Percentiles rank a stretch among this genome's conserved stretches.
Evolutionary conservation across 495 filamentous ascomycete genomes (phyloP).

Genomic region (Penicillium arizonense): DNA sequence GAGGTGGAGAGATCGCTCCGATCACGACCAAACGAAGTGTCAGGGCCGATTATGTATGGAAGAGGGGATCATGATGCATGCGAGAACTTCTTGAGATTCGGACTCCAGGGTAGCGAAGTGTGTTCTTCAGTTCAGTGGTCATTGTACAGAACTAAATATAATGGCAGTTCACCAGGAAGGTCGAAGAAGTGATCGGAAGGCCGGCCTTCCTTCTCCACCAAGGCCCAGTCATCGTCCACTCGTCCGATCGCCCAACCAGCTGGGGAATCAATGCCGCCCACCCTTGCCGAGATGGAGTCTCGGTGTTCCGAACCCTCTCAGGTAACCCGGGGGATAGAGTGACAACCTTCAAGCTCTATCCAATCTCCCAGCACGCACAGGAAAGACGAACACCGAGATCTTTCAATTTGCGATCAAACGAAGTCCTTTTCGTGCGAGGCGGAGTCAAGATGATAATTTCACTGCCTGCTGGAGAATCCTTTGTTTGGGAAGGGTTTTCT

Average conservation of each 20-base stretch:
- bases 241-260: neutral
- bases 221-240: conserved; percentile 1
- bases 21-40: no score
- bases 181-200: conserved; percentile 1
- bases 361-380: conserved; percentile 1
- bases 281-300: neutral
- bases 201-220: conserved; percentile 2
- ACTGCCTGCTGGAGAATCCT: neutral
- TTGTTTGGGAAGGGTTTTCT: neutral
- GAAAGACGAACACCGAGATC: neutral
- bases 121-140: neutral
- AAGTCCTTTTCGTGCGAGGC: neutral
- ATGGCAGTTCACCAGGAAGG: conserved; percentile 1
- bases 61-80: conserved; percentile 1
- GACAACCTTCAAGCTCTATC: conserved; percentile 2
- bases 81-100: conserved; percentile 1
- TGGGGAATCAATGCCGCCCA: conserved; percentile 1
- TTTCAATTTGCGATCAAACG: neutral
- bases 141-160: neutral
- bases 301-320: neutral
- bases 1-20: no score
- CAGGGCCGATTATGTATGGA: no score
- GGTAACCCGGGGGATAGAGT: neutral
- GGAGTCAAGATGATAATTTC: neutral
- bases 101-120: neutral